phyloP scores from a whole-genome alignment of 148 eudicot genomes.

The Polygonum aviculare region DNA sequence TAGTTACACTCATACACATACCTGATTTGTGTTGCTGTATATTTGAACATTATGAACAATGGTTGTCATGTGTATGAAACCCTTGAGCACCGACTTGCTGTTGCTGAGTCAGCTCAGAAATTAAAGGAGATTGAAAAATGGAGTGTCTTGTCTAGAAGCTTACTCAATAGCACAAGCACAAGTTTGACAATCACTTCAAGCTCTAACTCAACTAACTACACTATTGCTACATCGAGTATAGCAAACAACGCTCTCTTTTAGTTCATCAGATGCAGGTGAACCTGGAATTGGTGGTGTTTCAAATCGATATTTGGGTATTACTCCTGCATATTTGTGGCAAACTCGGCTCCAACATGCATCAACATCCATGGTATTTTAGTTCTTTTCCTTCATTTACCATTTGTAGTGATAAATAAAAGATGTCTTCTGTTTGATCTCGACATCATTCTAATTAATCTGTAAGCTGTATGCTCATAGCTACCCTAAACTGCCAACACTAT shows the following conservation, averaged over 20 bases:
- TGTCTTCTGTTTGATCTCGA: not conserved
- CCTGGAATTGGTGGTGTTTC: slow-evolving; percentile 95
- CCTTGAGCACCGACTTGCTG: slow-evolving; percentile 86
- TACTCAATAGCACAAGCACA: slow-evolving; percentile 84
- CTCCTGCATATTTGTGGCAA: slow-evolving; percentile 82
- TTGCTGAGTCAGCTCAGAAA: slow-evolving; percentile 95
- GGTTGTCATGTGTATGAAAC: slow-evolving; percentile 74
- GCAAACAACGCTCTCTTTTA: slow-evolving; percentile 31
- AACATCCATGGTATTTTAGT: slow-evolving; percentile 48
- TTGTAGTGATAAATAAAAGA: not conserved
- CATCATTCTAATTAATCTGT: not conserved
- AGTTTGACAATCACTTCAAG: slow-evolving; percentile 60
- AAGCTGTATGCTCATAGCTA: not conserved
- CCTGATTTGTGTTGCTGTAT: not conserved
- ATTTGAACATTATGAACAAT: not conserved
- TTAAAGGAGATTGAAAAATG: slow-evolving; percentile 90
- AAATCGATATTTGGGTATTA: slow-evolving; percentile 72
- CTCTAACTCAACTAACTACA: slow-evolving; percentile 64
- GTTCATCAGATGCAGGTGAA: slow-evolving; percentile 47
- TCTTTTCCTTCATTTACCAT: not conserved
- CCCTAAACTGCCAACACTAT: too few relatives aligned
- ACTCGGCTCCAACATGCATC: slow-evolving; percentile 71
- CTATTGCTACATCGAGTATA: slow-evolving; percentile 36
- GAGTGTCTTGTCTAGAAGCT: slow-evolving; percentile 84
- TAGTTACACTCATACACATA: not conserved